Evolutionary conservation across 2,329 filamentous ascomycete genomes (phyloP).

Genomic region (Scortechinia acanthostroma): DNA sequence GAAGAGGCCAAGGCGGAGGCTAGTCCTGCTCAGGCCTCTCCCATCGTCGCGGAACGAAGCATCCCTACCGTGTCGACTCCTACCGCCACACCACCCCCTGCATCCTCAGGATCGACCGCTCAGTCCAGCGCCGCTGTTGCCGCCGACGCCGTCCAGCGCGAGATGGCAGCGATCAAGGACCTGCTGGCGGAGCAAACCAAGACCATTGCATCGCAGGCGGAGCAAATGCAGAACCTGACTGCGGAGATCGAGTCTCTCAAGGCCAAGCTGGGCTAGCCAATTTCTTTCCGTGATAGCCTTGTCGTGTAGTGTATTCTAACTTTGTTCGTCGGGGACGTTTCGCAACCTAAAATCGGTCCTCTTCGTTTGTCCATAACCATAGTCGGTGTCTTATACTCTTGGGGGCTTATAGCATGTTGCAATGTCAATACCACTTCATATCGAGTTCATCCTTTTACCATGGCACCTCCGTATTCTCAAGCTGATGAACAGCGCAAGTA

Average conservation of each 20-base stretch:
- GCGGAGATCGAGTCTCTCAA: conserved; percentile 54
- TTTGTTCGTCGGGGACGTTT: too few species aligned
- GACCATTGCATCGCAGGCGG: conserved; percentile 50
- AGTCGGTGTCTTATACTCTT: too few species aligned
- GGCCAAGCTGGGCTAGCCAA: conserved; percentile 33
- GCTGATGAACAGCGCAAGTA: too few species aligned
- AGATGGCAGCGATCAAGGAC: conserved; percentile 52
- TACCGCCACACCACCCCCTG: conserved; percentile 5
- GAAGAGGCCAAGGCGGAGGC: conserved; percentile 7
- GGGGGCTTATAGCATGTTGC: too few species aligned
- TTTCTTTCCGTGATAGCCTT: too few species aligned
- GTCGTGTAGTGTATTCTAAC: too few species aligned
- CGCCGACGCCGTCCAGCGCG: conserved; percentile 37
- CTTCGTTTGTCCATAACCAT: too few species aligned
- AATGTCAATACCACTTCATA: too few species aligned
- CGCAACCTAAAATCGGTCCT: too few species aligned
- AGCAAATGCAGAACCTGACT: conserved; percentile 46
- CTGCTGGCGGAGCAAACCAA: conserved; percentile 51
- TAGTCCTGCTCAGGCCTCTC: conserved; percentile 9
- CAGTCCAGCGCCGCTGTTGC: conserved; percentile 23
- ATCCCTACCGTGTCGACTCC: conserved; percentile 12
- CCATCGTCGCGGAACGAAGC: neutral
- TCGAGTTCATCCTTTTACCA: too few species aligned
- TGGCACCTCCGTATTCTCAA: too few species aligned
- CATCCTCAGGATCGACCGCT: conserved; percentile 4